These are phyloP conservation scores for Metahyphopichia silvanorum DNA, from an alignment of 805 yeast species.

Conservation along the genomic window DNA sequence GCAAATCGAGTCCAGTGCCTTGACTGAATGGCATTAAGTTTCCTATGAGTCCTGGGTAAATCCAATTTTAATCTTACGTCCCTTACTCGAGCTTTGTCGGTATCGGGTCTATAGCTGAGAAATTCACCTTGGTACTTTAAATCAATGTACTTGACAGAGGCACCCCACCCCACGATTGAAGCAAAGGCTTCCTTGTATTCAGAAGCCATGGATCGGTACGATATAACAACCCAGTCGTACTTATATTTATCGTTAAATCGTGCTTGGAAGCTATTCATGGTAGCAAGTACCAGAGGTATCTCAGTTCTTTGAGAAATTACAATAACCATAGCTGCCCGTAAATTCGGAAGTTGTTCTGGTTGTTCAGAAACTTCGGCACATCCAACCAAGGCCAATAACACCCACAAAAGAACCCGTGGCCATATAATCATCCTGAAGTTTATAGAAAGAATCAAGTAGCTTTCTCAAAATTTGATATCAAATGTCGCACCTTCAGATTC, in stretches of 20 bases:
- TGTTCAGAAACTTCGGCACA: too few relatives aligned
- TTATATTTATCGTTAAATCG: conserved; percentile 18
- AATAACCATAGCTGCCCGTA: conserved; percentile 8
- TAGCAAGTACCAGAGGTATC: conserved; percentile 3
- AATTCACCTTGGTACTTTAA: conserved; percentile 11
- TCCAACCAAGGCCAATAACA: too few relatives aligned
- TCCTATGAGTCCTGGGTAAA: conserved; percentile 23
- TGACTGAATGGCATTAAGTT: conserved; percentile 16
- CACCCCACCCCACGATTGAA: conserved; percentile 12
- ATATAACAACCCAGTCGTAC: conserved; percentile 24
- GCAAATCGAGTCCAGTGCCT: conserved; percentile 19
- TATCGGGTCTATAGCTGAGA: conserved; percentile 14
- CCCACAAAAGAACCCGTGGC: too few relatives aligned
- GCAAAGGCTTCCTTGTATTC: conserved; percentile 10
- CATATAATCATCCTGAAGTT: too few relatives aligned
- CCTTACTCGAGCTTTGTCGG: conserved; percentile 21
- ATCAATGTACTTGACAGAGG: conserved; percentile 13
- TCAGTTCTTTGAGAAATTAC: conserved; percentile 4
- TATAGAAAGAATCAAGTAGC: too few relatives aligned
- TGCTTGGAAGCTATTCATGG: conserved; percentile 12
- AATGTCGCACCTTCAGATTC: too few relatives aligned
- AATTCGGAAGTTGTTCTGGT: too few relatives aligned
- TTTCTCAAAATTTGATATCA: too few relatives aligned
- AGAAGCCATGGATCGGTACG: conserved; percentile 12
- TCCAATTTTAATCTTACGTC: conserved; percentile 19